These are phyloP conservation scores for Extremus antarcticus DNA, from an alignment of 495 filamentous ascomycete species.

Conservation along the genomic window DNA sequence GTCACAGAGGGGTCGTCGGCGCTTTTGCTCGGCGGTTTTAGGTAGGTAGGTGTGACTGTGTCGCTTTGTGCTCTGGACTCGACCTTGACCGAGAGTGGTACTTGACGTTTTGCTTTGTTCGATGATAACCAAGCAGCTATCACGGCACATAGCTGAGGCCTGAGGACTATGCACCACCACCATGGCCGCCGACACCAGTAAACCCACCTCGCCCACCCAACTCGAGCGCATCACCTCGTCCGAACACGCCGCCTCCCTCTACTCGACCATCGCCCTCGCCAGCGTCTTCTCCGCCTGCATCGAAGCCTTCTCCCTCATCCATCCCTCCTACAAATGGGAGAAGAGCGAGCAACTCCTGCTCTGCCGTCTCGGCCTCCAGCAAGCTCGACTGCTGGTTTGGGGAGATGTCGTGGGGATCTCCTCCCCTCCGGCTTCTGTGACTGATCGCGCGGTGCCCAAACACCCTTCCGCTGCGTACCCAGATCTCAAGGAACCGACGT, in stretches of 20 bases:
- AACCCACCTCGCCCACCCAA: background rate
- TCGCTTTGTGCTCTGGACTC: no score
- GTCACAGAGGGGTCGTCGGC: no score
- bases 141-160: no score
- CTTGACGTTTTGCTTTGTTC: no score
- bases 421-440: slow-evolving; percentile 23
- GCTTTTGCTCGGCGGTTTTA: no score
- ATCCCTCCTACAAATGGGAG: slow-evolving; percentile 21
- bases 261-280: slow-evolving; percentile 23
- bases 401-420: slow-evolving; percentile 29
- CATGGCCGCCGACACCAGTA: background rate
- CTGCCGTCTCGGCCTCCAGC: slow-evolving; percentile 26
- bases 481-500: slow-evolving; percentile 24
- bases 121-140: no score
- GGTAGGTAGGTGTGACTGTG: no score
- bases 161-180: no score
- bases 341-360: slow-evolving; percentile 24
- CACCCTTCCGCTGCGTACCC: slow-evolving; percentile 26
- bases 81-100: no score
- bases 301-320: slow-evolving; percentile 28
- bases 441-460: slow-evolving; percentile 24
- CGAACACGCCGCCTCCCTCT: slow-evolving; percentile 22
- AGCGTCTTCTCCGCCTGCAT: slow-evolving; percentile 30
- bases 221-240: background rate
- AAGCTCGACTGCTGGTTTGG: slow-evolving; percentile 28